Evolutionary conservation across 2,329 filamentous ascomycete genomes (phyloP).

Genomic region (Ophiocordyceps camponoti-rufipedis): DNA sequence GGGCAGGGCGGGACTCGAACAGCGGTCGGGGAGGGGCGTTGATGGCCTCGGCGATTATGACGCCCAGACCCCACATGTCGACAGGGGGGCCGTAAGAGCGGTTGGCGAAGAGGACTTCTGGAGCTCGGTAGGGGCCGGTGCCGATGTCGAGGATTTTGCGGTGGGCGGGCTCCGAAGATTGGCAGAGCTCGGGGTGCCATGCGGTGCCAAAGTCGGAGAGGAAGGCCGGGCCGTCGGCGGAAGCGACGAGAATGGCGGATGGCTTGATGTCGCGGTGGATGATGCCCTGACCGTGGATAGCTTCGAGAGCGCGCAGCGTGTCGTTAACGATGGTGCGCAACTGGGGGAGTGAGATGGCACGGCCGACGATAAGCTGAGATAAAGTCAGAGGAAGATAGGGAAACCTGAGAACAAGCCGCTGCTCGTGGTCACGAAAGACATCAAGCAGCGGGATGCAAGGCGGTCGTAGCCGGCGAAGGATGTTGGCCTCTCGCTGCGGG

Average conservation of each 20-base stretch:
- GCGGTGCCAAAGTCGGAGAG: conserved; percentile 87
- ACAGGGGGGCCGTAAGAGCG: conserved; percentile 51
- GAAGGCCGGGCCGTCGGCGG: conserved; percentile 51
- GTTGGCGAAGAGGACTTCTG: conserved; percentile 79
- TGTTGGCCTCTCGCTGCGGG: conserved; percentile 58
- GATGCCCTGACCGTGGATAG: conserved; percentile 58
- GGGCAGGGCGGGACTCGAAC: conserved; percentile 57
- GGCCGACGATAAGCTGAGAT: conserved; percentile 37
- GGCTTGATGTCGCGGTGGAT: conserved; percentile 93
- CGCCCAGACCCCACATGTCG: conserved; percentile 81
- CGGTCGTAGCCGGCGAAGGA: conserved; percentile 42
- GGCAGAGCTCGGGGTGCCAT: conserved; percentile 48
- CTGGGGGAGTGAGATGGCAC: conserved; percentile 10
- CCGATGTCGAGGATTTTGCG: conserved; percentile 83
- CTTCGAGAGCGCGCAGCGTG: conserved; percentile 49
- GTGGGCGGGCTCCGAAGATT: conserved; percentile 44
- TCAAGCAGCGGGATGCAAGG: conserved; percentile 50
- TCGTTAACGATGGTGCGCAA: conserved; percentile 36
- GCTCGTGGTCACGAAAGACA: conserved; percentile 52
- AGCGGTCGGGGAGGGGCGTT: conserved; percentile 38
- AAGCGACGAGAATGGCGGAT: conserved; percentile 62
- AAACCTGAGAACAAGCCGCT: conserved; percentile 63
- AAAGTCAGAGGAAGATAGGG: conserved; percentile 68
- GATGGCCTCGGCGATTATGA: conserved; percentile 62
- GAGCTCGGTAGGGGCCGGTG: conserved; percentile 77